Conservation (phyloP, 768 basidiomycete species). For the Butyriboletus loyo region DNA sequence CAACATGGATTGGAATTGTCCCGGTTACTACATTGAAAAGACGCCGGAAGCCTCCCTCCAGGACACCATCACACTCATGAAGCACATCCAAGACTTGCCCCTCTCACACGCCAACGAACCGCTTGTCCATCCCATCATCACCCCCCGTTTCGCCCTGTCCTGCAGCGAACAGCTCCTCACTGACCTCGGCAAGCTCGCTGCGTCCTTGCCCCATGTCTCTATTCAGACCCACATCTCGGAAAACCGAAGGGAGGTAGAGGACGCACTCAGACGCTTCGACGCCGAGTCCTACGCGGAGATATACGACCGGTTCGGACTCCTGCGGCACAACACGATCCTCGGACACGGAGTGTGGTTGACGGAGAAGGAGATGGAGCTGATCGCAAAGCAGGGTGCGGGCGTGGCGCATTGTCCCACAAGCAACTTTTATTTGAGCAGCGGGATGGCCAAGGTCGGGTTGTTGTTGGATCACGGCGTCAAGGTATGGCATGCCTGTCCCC, state of each 20-base stretch:
- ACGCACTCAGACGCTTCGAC: conserved; percentile 65
- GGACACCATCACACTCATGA: conserved; percentile 61
- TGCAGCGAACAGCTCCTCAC: conserved; percentile 67
- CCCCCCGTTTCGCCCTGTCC: conserved; percentile 90
- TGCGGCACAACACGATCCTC: conserved; percentile 75
- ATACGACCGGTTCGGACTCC: conserved; percentile 71
- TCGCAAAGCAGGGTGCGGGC: conserved; percentile 61
- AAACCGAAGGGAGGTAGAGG: conserved; percentile 65
- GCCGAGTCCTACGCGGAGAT: conserved; percentile 67
- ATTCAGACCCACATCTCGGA: conserved; percentile 94
- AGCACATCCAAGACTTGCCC: conserved; percentile 58
- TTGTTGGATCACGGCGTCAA: conserved; percentile 83
- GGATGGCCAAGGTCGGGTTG: conserved; percentile 71
- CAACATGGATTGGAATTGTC: conserved; percentile 56
- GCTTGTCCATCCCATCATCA: conserved; percentile 84
- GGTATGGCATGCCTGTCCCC: conserved; percentile 36
- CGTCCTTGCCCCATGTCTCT: conserved; percentile 51
- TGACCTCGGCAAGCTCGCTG: conserved; percentile 55
- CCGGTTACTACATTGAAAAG: conserved; percentile 62
- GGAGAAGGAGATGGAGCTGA: conserved; percentile 64
- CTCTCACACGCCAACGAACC: conserved; percentile 35
- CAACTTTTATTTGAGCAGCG: conserved; percentile 87
- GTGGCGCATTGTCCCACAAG: conserved; percentile 92
- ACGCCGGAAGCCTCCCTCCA: conserved; percentile 51
- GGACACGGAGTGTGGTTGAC: conserved; percentile 83